Percentiles rank a stretch among this genome's conserved stretches.
phyloP scores from a whole-genome alignment of 306 rosid species.

The Phaseolus lunatus region DNA sequence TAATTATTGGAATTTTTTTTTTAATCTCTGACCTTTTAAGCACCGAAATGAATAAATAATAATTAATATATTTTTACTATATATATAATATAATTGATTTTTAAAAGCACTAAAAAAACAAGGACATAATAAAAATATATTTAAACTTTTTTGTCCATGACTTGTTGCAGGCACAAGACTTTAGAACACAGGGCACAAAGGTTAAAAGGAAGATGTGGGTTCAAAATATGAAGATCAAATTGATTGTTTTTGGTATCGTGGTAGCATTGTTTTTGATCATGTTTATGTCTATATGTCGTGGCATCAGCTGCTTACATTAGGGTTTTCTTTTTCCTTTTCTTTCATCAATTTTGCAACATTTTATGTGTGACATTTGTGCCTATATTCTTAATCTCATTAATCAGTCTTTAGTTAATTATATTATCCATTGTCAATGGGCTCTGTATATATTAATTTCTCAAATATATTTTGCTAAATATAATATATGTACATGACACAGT shows the following conservation, averaged over 20 bases:
- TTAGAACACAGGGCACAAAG: conserved; percentile 73
- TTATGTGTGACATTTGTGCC: conserved; percentile 31
- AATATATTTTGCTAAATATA: not conserved
- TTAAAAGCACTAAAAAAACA: not conserved
- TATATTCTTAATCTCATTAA: conserved; percentile 39
- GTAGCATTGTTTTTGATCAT: conserved; percentile 65
- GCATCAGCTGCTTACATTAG: conserved; percentile 63
- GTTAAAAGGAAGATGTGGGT: conserved; percentile 93
- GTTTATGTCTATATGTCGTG: conserved; percentile 73
- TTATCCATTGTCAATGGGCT: conserved; percentile 42
- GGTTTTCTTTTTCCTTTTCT: not conserved
- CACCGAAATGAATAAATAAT: too few relatives aligned
- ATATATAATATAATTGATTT: too few relatives aligned
- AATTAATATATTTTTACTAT: too few relatives aligned
- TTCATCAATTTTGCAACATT: conserved; percentile 14
- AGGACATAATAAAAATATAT: not conserved
- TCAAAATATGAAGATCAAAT: conserved; percentile 90
- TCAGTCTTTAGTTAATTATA: conserved; percentile 37
- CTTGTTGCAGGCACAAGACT: conserved; percentile 82
- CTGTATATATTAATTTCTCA: conserved; percentile 24
- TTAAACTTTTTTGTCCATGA: not conserved
- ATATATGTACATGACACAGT: not conserved
- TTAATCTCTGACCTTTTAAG: not conserved
- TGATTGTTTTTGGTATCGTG: conserved; percentile 70
- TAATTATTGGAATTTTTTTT: not conserved